Evolutionary conservation across 2,329 filamentous ascomycete genomes (phyloP), one percentile per base, ranked within the genome.

Genomic region (Hypoxylon sp.): DNA sequence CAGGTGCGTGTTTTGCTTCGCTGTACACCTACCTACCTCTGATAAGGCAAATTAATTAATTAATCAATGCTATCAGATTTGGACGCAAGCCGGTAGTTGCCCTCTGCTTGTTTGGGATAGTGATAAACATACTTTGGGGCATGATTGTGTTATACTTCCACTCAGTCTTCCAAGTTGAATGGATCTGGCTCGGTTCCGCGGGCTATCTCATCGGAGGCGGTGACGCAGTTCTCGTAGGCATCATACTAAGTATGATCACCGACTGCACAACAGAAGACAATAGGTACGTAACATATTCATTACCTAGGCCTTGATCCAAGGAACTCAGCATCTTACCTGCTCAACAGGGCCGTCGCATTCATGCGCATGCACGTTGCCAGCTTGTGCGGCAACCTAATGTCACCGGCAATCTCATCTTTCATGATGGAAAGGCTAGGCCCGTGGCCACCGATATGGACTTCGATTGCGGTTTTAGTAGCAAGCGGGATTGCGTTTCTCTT

Each of bases 321-420:
- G n/a, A n/a, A n/a, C n/a, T n/a, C n/a, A n/a, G n/a, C n/a, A n/a
- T n/a, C n/a, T 47, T 8, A 52, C 20, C 15, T 3, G 23, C 27
- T n/a, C 7, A n/a, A 23, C 40, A 75, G 73, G 51, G 65, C 71
- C 4, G 66, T 72, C 20, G 60, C 64, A 15, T 75, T 75, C 60
- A 78, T 79, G 61, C 78, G 80, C 69, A 77, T 77, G 50, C 78
- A 79, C 5, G 78, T 82, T 3, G 73, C 77, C 4, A 80, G 69
- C 67, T 78, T 82, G 47, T 70, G 73, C 19, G 80, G 80, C 13
- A 62, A 54, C 16, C 51, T 68, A 1, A 12, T 63, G 2, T 63
- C 66, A 0, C 66, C 67, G 2, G 57, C 60, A 2, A 35, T 69
- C 7, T 57, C 65, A 0, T 62, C 65, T 6, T n/a, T 62, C 6